Evolutionary conservation across 208 protist species (phyloP), one percentile per base, ranked within the genome.

Genomic region (Hexamita inflata): DNA sequence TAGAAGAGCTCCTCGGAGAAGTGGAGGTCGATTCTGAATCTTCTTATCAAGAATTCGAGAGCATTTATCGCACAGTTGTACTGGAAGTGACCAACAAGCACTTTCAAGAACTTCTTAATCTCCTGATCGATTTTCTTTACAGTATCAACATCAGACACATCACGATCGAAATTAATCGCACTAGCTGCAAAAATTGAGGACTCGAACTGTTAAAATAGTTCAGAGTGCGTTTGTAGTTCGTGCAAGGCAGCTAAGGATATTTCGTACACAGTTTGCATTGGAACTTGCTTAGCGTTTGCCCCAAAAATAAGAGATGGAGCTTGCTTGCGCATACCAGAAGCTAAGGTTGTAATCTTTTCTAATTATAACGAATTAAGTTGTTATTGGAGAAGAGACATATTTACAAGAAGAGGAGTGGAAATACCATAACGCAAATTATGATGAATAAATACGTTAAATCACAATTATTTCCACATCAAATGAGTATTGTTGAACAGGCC

Each of bases 181-280:
- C n/a, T n/a, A 4, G 2, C 4, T 30, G 11, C 4, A 38, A 70
- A 70, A 4, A 70, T 13, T 30, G 2, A 9, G 35, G 32, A n/a
- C 30, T 34, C 15, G 35, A 70, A 70, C 4, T 9, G 34, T n/a
- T n/a, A n/a, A 38, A 70, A 49, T 15, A 11, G 24, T 2, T n/a
- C 11, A 34, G 4, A 11, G 40, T 32, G n/a, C 4, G 11, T 38
- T 32, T 32, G 9, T 15, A 70, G 35, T 49, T 70, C 64, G 11
- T 29, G 2, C 4, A 57, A 45, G 15, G 38, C 64, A 19, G 35
- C 32, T 19, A 70, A 34, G 2, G 38, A n/a, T 24, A 70, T 70
- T n/a, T 70, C 64, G 38, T 70, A n/a, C 4, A 70, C 42, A 28
- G 9, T 45, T 34, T 70, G 11, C 38, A 70, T n/a, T 15, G 64